Percentiles rank a stretch among this genome's conserved stretches.
Conservation (phyloP, 2,329 filamentous ascomycete genomes). For the Leptographium lundbergii region DNA sequence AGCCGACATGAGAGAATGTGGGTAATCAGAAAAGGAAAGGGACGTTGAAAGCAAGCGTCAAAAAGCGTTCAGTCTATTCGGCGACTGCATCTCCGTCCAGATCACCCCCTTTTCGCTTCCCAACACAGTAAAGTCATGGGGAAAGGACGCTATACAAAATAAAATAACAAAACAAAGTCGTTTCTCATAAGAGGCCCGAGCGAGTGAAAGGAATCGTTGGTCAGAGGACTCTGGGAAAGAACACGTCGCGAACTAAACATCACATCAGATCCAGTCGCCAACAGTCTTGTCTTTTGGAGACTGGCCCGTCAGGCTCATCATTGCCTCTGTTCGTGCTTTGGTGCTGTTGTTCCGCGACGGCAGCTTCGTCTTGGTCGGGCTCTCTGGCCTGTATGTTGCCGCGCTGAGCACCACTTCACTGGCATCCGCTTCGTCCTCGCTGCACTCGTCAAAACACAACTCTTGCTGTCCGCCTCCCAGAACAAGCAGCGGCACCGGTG, state of each 20-base stretch:
- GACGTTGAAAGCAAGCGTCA: too few relatives aligned
- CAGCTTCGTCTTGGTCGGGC: conserved; percentile 21
- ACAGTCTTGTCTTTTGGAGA: not conserved
- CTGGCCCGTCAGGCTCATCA: not conserved
- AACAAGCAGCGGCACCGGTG: conserved; percentile 21
- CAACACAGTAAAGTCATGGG: not conserved
- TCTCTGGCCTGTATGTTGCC: conserved; percentile 12
- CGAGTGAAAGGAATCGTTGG: too few relatives aligned
- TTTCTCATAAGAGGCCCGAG: not conserved
- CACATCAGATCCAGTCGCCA: conserved; percentile 12
- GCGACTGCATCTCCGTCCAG: too few relatives aligned
- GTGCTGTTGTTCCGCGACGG: conserved; percentile 12
- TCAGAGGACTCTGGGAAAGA: too few relatives aligned
- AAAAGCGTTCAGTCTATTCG: too few relatives aligned
- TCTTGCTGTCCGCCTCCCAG: conserved; percentile 1
- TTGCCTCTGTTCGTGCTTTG: not conserved
- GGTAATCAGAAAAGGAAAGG: not conserved
- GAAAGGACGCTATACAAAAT: not conserved
- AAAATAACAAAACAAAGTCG: not conserved
- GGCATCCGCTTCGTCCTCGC: not conserved
- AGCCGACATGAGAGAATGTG: not conserved
- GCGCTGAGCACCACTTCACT: too few relatives aligned
- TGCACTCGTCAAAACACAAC: conserved; percentile 16
- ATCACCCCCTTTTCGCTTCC: too few relatives aligned
- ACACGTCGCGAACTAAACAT: too few relatives aligned